These are phyloP conservation scores for Odontarrhena argentea DNA, from an alignment of 345 rosid genomes.

Conservation along the genomic window DNA sequence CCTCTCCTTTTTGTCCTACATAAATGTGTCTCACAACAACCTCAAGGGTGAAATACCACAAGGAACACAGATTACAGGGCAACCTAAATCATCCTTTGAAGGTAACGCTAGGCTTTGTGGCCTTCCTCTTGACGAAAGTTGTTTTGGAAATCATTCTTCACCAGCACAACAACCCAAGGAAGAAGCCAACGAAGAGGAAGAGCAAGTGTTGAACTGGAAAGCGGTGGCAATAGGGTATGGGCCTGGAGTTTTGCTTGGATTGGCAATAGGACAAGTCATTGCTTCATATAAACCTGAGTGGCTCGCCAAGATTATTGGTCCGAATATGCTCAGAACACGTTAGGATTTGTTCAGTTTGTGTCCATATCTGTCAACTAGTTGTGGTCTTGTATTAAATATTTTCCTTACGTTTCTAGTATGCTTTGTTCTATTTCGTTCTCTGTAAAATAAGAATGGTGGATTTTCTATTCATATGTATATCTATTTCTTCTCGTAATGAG, in stretches of 20 bases:
- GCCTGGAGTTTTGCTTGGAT: conserved; percentile 19
- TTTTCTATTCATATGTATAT: background rate
- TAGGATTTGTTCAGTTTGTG: background rate
- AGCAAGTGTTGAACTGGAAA: conserved; percentile 12
- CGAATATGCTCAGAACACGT: background rate
- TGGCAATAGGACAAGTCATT: conserved; percentile 25
- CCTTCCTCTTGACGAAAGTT: conserved; percentile 11
- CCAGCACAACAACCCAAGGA: background rate
- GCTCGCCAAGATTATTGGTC: conserved; percentile 3
- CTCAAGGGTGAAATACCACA: background rate
- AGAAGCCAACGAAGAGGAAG: background rate
- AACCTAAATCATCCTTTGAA: too few species aligned
- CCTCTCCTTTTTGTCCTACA: conserved; percentile 10
- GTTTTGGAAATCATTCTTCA: background rate
- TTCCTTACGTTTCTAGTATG: background rate
- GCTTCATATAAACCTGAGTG: conserved; percentile 21
- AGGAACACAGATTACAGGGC: too few species aligned
- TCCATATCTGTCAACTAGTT: background rate
- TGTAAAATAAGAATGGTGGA: background rate
- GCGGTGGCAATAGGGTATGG: conserved; percentile 24
- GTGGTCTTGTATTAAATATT: background rate
- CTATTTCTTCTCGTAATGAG: background rate
- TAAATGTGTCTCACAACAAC: conserved; percentile 30
- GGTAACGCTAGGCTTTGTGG: conserved; percentile 33
- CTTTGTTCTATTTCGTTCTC: background rate